Base-by-base conservation (phyloP, 1,139 yeast genomes). In the Eremothecium sinecaudum region DNA sequence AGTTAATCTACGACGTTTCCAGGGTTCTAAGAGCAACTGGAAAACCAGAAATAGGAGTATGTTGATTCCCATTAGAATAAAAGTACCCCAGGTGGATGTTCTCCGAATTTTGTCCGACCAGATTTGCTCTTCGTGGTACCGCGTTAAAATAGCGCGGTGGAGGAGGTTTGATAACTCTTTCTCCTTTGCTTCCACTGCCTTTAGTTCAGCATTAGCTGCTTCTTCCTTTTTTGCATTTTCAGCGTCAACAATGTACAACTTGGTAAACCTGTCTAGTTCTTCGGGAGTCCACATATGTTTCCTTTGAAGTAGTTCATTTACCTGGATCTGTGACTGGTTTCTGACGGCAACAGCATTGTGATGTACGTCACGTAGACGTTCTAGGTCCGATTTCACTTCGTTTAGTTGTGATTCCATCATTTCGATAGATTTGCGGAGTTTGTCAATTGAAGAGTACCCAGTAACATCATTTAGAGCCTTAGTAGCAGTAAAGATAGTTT, bases 21-120 rank as follows among this genome's bases (percentile, higher is more conserved):
- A 84, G 0, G 99, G 98, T 61, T 92, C 99, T 32, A 92, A 74
- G 0, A 86, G 67, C 46, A 90, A 65, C 40, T 93, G 95, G 10
- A 93, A 93, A 3, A 82, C 64, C 4, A 86, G 51, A 47, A 92
- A 86, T 26, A 92, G 59, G 12, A 81, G 41, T 14, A 90, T 70
- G 59, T 92, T 92, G 45, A 86, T 70, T 1, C 87, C 92, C 94
- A 86, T 86, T 33, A 92, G 67, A 1, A 79, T 64, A 71, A 93
- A 77, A 0, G 99, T 90, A 1, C 97, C 98, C 94, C 95, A 92
- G 0, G 98, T 87, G 7, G 95, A 83, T 2, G 94, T 86, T 41
- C 92, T 69, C 43, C 98, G 66, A 40, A 90, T 90, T 57, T 87
- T 87, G 59, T 92, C 98, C 4, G 95, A 83, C 98, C 98, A 92